Conservation (phyloP, 2,329 filamentous ascomycete species). For the Scedosporium minutisporum region DNA sequence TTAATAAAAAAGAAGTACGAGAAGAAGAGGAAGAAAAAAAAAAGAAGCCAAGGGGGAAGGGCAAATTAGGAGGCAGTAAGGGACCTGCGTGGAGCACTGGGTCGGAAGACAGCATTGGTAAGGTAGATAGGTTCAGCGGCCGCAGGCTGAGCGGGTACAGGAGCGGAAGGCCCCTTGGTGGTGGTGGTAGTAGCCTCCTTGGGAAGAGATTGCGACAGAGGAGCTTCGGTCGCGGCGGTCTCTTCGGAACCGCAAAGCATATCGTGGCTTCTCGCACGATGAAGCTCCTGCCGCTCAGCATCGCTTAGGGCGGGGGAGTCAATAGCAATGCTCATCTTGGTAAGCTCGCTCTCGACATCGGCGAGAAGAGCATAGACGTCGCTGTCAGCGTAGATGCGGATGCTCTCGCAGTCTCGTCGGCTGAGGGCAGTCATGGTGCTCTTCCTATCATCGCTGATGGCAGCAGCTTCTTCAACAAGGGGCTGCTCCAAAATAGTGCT, state of each 20-base stretch:
- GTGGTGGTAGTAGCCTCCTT: constrained; percentile 13
- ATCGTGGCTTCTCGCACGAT: constrained; percentile 43
- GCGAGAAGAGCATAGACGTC: constrained; percentile 58
- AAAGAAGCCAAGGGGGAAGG: not conserved
- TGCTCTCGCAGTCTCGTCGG: constrained; percentile 48
- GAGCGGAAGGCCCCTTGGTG: constrained; percentile 14
- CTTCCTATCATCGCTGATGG: constrained; percentile 17
- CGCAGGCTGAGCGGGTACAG: constrained; percentile 22
- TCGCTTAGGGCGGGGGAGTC: constrained; percentile 16
- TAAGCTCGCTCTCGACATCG: constrained; percentile 48
- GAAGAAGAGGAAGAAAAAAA: not conserved
- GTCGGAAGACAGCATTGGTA: constrained; percentile 40
- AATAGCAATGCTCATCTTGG: constrained; percentile 21
- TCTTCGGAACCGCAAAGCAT: constrained; percentile 29
- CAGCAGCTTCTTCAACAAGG: constrained; percentile 32
- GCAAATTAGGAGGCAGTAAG: not conserved
- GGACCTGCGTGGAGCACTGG: constrained; percentile 12
- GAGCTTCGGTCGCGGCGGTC: constrained; percentile 12
- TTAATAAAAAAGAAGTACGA: not conserved
- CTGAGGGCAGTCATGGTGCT: constrained; percentile 11
- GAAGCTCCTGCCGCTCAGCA: constrained; percentile 29
- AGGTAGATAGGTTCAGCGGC: constrained; percentile 30
- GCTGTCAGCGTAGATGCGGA: constrained; percentile 57
- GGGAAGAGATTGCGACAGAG: constrained; percentile 13
- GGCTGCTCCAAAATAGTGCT: constrained; percentile 47